Evolutionary conservation across 2,329 filamentous ascomycete genomes (phyloP).

Genomic region (Bipolaris oryzae): DNA sequence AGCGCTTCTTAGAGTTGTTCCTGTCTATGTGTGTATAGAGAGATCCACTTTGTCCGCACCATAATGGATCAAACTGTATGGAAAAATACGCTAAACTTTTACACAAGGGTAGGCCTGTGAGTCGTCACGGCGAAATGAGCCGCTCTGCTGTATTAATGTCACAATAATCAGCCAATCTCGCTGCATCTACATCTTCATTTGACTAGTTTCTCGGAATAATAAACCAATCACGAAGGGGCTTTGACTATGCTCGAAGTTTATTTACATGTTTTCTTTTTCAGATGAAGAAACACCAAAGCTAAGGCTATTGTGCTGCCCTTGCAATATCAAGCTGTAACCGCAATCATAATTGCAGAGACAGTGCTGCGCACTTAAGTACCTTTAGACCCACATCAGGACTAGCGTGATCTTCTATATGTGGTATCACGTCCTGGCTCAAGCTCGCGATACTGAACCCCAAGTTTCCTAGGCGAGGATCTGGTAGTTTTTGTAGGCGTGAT

Average conservation of each 20-base stretch:
- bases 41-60: neutral
- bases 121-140: too few species aligned
- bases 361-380: neutral
- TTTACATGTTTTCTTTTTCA: neutral
- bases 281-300: neutral
- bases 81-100: too few species aligned
- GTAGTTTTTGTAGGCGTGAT: neutral
- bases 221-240: neutral
- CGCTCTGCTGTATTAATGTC: too few species aligned
- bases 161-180: too few species aligned
- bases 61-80: neutral
- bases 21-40: neutral
- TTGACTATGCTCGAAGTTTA: neutral
- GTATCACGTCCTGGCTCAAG: neutral
- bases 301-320: neutral
- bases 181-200: too few species aligned
- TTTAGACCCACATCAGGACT: neutral
- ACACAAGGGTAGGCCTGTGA: too few species aligned
- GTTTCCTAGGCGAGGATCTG: neutral
- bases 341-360: neutral
- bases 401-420: neutral
- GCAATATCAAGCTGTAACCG: neutral
- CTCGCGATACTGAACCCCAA: neutral
- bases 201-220: neutral
- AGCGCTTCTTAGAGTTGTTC: too few species aligned